Evolutionary conservation across 371 early-diverging fungal genomes (phyloP), one percentile per base, ranked within the genome.

Genomic region (Conidiobolus incongruus): DNA sequence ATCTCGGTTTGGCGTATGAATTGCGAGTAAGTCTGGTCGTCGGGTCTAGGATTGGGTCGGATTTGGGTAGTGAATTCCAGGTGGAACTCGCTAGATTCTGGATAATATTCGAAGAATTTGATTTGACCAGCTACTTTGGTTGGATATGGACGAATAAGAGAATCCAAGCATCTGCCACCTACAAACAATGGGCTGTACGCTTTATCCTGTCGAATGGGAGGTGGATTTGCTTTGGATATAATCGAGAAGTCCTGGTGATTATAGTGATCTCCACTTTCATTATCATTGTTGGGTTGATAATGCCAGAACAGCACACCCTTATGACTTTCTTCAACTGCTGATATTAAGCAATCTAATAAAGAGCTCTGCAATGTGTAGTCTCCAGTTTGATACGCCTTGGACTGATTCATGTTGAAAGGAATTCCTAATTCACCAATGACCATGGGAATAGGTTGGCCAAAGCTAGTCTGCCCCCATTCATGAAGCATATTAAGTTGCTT

Each of bases 161-260:
- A 82, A 46, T 79, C 75, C 35, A 86, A 56, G 0, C 77, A 85
- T 33, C 86, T 66, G 10, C 84, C 86, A 13, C 83, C 84, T 23
- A 62, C 51, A 53, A 80, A 76, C 17, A 65, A 58, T 22, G 43
- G 42, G 45, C 69, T 68, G 20, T 60, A 56, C 16, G 54, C 49
- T 35, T 69, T 44, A 17, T 43, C 43, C 15, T 21, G 52, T 44
- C 21, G 47, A 43, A 20, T 48, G 38, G 38, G 47, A 50, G 22
- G 38, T 33, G 44, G 50, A 48, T 17, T 53, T 46, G 5, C 56
- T 43, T 41, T 43, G 22, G 55, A 52, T 44, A 48, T 58, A 11
- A 62, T 46, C 15, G 60, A 60, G 19, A 80, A 52, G 51, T 80
- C 77, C 38, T 80, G 78, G 3, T 74, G 75, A 40, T 76, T 74